Evolutionary conservation across 192 early-diverging fungal species (phyloP), one percentile per base, ranked within the genome.

Genomic region (Phycomyces blakesleeanus): DNA sequence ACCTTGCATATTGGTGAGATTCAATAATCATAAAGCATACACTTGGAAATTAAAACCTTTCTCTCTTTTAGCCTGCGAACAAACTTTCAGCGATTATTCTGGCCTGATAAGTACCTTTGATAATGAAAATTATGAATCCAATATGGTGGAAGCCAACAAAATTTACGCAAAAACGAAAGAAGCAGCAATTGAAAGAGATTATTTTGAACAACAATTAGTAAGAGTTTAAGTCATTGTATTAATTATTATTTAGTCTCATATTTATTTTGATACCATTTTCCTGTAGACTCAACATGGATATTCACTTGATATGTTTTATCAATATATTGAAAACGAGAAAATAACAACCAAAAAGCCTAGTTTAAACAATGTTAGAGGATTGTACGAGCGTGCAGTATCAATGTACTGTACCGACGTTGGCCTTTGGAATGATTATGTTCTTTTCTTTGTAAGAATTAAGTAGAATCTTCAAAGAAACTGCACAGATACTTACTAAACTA

Each of bases 401-500:
- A 51, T 80, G 1, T 81, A 89, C 63, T 90, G 81, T 54, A 64
- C 84, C 3, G 83, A 85, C 14, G 65, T 76, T n/a, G 40, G 55
- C 0, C 54, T 89, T 4, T 93, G 91, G 91, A 83, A 85, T 27
- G 74, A 80, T 52, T 93, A 87, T 68, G 61, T 88, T n/a, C 27
- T 72, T 9, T 85, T 80, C 51, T 57, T 89, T 61, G 76, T 91
- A 64, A 53, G 66, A 52, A 9, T 9, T 24, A 60, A 37, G 16
- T 21, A 29, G 5, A 25, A 14, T 47, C 51, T 16, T 10, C 18
- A 25, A 21, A 7, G 15, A 27, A 27, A 25, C 21, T 44, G 10
- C 9, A 0, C 29, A 57, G 65, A 63, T 26, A 61, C 24, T 25
- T 18, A 20, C 38, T 39, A 55, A 4, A 63, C 78, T 56, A 76